Evolutionary conservation across 2,329 filamentous ascomycete genomes (phyloP), one percentile per base, ranked within the genome.

Genomic region (Emergomyces orientalis): DNA sequence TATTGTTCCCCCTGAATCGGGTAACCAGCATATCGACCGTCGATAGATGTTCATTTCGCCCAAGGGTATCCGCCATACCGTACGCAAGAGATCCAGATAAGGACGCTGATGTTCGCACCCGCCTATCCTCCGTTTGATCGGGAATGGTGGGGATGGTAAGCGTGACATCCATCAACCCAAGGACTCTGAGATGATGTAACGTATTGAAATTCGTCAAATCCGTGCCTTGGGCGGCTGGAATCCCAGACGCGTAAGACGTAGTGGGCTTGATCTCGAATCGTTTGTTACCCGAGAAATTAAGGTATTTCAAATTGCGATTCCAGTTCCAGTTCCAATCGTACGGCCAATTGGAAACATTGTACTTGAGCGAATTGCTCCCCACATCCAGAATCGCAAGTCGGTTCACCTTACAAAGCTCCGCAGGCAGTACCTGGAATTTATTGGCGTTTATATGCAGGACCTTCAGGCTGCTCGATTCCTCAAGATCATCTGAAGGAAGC

Each of bases 241-340:
- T 67, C 71, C 81, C 71, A 72, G 79, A 67, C 72, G 77, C 81
- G 62, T 81, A 77, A 8, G 82, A 79, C 32, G 84, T 85, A 65
- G 79, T 84, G 0, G 85, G 85, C 71, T 87, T 87, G 78, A 99
- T 97, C 75, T 99, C 94, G 41, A 99, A 78, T 59, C 93, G 87
- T 75, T 96, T 97, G 78, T 99, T 99, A 60, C 94, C 94, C 0
- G 93, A 97, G 71, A 99, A 81, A 71, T 97, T 99, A 66, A 99
- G 86, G 72, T 95, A 99, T 66, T 92, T 89, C 67, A 99, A 79
- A 70, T 97, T 95, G 58, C 89, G 90, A 71, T 99, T 99, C 82
- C 94, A 90, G 72, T 97, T 97, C 94, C 94, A 99, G 71, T 99
- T 99, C 94, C 94, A 99, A 73, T 99, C 94, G 73, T 99, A 99